Evolutionary conservation across 192 early-diverging fungal genomes (phyloP), one percentile per base, ranked within the genome.

Genomic region (Backusella tuberculispora): DNA sequence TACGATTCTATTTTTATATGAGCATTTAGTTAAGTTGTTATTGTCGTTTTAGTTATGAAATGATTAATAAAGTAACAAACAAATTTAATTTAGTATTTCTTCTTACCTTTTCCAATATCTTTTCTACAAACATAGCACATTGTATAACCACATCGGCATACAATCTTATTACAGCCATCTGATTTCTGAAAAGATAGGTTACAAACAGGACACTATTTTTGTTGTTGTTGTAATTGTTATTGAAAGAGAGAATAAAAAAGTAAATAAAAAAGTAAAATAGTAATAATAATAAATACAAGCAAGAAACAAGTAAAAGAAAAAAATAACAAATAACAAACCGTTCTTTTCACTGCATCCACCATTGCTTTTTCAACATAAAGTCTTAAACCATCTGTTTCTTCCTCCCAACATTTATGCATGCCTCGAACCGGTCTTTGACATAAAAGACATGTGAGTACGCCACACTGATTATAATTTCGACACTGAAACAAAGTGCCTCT

Each of bases 121-220:
- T 88, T 84, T 72, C 89, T 77, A 72, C 89, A 90, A 5, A 89
- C 73, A 76, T 90, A 90, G 50, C 89, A 90, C 89, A 90, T 90
- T 6, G 77, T 71, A 74, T 88, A 87, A 80, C 89, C 89, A 75
- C 82, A 85, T 6, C 83, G 72, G 48, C 89, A 90, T 42, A 79
- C 81, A 84, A 90, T 89, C 75, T 90, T 90, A 81, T 90, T 90
- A 78, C 89, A 90, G 0, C 89, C 89, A 77, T 83, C 81, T 40
- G 84, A 73, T 60, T 89, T 89, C 71, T 80, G 80, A 72, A 87
- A 90, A 45, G 86, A 84, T 17, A 89, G 56, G 38, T 69, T 76
- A 74, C 89, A 90, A 4, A 60, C 45, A 26, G 88, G 88, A 76
- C 89, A 90, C 88, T 90, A 34, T 34, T 34, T 0, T 34, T 34